Conservation (phyloP, 345 rosid genomes). For the Ceriops tagal region DNA sequence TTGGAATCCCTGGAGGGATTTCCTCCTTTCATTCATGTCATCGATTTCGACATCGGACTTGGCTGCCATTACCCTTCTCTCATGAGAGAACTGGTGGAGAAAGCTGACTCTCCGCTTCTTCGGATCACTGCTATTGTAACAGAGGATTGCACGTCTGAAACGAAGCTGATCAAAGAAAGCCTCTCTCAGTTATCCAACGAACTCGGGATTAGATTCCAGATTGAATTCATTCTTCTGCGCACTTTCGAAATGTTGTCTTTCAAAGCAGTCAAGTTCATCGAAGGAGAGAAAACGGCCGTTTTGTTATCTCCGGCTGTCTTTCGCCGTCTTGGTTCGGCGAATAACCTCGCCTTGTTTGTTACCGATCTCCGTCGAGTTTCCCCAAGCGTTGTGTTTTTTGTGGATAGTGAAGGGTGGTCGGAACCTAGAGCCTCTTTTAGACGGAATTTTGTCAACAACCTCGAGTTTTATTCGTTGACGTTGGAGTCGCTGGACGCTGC, state of each 20-base stretch:
- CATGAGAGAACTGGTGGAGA: constrained; percentile 72
- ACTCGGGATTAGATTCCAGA: constrained; percentile 60
- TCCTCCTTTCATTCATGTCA: constrained; percentile 59
- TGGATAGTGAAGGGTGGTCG: constrained; percentile 66
- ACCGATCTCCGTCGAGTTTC: constrained; percentile 50
- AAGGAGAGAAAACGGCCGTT: constrained; percentile 64
- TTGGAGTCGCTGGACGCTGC: constrained; percentile 84
- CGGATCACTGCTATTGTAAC: constrained; percentile 78
- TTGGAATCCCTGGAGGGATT: constrained; percentile 63
- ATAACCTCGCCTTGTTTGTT: constrained; percentile 42
- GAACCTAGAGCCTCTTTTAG: constrained; percentile 60
- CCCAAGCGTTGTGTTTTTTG: constrained; percentile 62
- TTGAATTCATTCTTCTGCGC: constrained; percentile 64
- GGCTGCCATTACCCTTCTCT: constrained; percentile 93
- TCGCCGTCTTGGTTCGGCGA: constrained; percentile 47
- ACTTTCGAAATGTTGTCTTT: constrained; percentile 71
- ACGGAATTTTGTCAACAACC: constrained; percentile 56
- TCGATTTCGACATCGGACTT: constrained; percentile 89
- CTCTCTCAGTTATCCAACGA: constrained; percentile 77
- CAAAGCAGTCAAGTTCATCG: constrained; percentile 62
- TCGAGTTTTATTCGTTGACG: constrained; percentile 73
- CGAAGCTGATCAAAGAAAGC: constrained; percentile 68
- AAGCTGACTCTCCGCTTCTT: constrained; percentile 40
- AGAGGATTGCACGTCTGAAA: constrained; percentile 64
- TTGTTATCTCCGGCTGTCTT: constrained; percentile 60